Evolutionary conservation across 345 rosid species (phyloP), one percentile per base, ranked within the genome.

Genomic region (Passiflora organensis): DNA sequence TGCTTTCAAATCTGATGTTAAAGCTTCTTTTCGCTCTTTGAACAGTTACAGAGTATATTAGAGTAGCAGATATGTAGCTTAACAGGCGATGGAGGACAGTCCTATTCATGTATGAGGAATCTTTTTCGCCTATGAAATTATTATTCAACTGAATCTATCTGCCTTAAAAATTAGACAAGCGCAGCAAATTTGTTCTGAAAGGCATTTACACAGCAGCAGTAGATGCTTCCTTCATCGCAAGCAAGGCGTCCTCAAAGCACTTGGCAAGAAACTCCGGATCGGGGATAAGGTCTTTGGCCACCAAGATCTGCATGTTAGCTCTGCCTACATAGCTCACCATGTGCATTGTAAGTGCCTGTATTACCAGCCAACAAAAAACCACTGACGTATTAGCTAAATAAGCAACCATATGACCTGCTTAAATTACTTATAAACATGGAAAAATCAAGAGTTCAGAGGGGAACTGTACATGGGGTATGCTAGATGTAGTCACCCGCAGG

Each of bases 311-410:
- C 76, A 85, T 55, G 13, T 82, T 82, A 20, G 81, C 86, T 61
- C 61, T 68, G 12, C 77, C 84, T 9, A 79, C 81, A 43, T 85
- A 85, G 72, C 84, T 85, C 75, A 78, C 44, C 88, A 78, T 78
- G 78, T 82, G 82, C 93, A 85, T 80, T 8, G 80, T 73, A 6
- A 82, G 39, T 36, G 83, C 85, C 82, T 79, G 65, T 53, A 55
- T 44, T 38, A 5, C 9, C 32, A 28, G 15, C 57, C 39, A 38
- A 12, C 44, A 28, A 14, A 28, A 32, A 54, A 54, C 6, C 43
- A 19, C 6, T 23, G 8, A 28, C 5, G 34, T 28, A 8, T 28
- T 28, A 28, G 8, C 34, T 28, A 28, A 28, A 28, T 28, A 28
- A 28, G 34, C 34, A 28, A 28, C 34, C 34, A 28, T 8, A 2